These are phyloP conservation scores for Moniliophthora roreri DNA, from an alignment of 1,284 basidiomycete species.

Conservation along the genomic window DNA sequence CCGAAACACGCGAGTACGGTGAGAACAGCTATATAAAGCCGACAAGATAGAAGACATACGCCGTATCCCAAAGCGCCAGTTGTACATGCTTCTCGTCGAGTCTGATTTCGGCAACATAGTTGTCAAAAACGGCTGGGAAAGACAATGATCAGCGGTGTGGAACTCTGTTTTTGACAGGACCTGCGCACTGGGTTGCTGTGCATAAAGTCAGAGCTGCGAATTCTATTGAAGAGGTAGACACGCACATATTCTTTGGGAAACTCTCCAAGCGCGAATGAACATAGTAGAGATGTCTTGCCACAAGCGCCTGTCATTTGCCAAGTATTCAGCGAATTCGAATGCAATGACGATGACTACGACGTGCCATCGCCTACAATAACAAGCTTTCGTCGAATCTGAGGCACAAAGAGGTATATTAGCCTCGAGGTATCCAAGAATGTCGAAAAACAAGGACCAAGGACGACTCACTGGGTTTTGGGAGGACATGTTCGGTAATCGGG, in stretches of 20 bases:
- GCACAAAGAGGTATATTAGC: slow-evolving; percentile 16
- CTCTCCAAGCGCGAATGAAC: slow-evolving; percentile 93
- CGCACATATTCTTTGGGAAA: slow-evolving; percentile 96
- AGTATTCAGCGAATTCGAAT: slow-evolving; percentile 17
- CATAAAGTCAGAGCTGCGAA: slow-evolving; percentile 13
- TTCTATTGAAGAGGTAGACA: slow-evolving; percentile 23
- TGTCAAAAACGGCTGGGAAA: slow-evolving; percentile 87
- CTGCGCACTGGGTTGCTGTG: slow-evolving; percentile 58
- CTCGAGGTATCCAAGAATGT: slow-evolving; percentile 1
- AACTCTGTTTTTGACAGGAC: slow-evolving; percentile 9
- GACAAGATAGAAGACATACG: slow-evolving; percentile 55
- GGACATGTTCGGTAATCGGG: slow-evolving; percentile 33
- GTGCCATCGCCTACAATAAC: slow-evolving; percentile 93
- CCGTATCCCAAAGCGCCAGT: slow-evolving; percentile 96
- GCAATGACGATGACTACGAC: slow-evolving; percentile 31
- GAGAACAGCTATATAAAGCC: slow-evolving; percentile 15
- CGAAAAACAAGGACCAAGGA: slow-evolving; percentile 9
- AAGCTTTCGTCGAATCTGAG: slow-evolving; percentile 81
- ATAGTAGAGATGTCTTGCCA: slow-evolving; percentile 82
- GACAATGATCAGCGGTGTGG: slow-evolving; percentile 19
- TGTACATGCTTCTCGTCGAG: slow-evolving; percentile 97
- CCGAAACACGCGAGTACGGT: slow-evolving; percentile 16
- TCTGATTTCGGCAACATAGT: slow-evolving; percentile 97
- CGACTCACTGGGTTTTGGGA: slow-evolving; percentile 49
- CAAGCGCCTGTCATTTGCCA: slow-evolving; percentile 60